These are phyloP conservation scores for Sugiyamaella mastotermitis DNA, from an alignment of 805 yeast genomes.

Conservation along the genomic window DNA sequence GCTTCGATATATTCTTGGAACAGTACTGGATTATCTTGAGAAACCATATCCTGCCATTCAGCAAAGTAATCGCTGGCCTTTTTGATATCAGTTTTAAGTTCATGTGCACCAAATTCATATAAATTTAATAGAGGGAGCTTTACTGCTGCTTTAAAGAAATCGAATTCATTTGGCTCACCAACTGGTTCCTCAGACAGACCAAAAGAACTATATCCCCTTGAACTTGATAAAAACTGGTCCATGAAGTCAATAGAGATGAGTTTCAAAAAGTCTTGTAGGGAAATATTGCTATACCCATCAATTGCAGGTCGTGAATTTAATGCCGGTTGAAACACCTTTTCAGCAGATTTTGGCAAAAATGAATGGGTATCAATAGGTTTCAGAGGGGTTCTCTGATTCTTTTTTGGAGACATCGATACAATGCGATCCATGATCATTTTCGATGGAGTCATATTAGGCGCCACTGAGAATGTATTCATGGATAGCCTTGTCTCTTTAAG, in stretches of 20 bases:
- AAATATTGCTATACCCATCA: slow-evolving; percentile 12
- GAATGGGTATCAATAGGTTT: not conserved
- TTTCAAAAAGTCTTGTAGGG: slow-evolving; percentile 23
- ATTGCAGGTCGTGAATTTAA: not conserved
- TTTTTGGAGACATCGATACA: slow-evolving; percentile 8
- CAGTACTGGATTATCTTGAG: slow-evolving; percentile 42
- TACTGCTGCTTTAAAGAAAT: slow-evolving; percentile 36
- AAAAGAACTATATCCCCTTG: slow-evolving; percentile 19
- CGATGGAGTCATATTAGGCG: slow-evolving; percentile 13
- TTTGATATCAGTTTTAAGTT: slow-evolving; percentile 43
- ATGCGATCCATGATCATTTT: slow-evolving; percentile 6
- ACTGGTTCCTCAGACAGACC: slow-evolving; percentile 14
- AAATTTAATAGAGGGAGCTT: slow-evolving; percentile 42
- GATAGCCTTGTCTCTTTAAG: not conserved
- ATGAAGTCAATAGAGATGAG: slow-evolving; percentile 26
- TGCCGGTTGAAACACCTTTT: not conserved
- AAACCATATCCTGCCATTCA: slow-evolving; percentile 42
- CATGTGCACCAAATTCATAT: slow-evolving; percentile 49
- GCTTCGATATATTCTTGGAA: slow-evolving; percentile 44
- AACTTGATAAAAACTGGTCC: slow-evolving; percentile 22
- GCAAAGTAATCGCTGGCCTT: slow-evolving; percentile 45
- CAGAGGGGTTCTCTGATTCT: not conserved
- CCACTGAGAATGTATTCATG: not conserved
- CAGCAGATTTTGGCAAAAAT: not conserved
- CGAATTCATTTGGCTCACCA: slow-evolving; percentile 25